Conservation (phyloP, 2,329 filamentous ascomycete species). For the Fusarium napiforme region DNA sequence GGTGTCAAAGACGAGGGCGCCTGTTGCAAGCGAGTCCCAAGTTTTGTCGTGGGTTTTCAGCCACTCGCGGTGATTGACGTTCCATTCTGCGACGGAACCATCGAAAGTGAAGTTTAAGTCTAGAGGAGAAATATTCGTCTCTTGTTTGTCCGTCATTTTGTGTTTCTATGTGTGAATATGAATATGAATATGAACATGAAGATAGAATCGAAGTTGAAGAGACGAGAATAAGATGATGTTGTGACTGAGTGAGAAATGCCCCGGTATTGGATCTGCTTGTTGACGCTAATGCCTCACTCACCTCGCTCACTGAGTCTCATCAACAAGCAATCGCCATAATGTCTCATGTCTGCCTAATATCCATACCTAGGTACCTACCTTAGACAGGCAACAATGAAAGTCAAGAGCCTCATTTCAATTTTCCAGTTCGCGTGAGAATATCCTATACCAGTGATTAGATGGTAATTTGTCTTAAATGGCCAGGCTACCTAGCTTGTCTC, state of each 20-base stretch:
- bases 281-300: neutral
- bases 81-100: slow-evolving; percentile 37
- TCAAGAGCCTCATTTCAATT: neutral
- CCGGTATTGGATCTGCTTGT: neutral
- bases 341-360: slow-evolving; percentile 8
- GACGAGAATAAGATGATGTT: neutral
- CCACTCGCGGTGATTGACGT: slow-evolving; percentile 43
- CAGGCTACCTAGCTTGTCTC: neutral
- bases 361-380: neutral
- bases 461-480: neutral
- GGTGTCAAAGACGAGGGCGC: slow-evolving; percentile 51
- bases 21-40: slow-evolving; percentile 48
- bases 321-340: neutral
- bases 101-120: slow-evolving; percentile 41
- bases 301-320: neutral
- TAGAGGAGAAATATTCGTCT: neutral
- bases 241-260: neutral
- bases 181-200: neutral
- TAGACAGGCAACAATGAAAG: neutral
- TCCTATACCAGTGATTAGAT: neutral
- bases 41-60: slow-evolving; percentile 38
- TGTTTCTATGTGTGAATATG: neutral
- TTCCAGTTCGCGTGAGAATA: neutral
- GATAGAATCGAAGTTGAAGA: neutral
- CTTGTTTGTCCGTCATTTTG: slow-evolving; percentile 21